Evolutionary conservation across 1,284 basidiomycete species (phyloP).

Genomic region (Prillingera fragicola): DNA sequence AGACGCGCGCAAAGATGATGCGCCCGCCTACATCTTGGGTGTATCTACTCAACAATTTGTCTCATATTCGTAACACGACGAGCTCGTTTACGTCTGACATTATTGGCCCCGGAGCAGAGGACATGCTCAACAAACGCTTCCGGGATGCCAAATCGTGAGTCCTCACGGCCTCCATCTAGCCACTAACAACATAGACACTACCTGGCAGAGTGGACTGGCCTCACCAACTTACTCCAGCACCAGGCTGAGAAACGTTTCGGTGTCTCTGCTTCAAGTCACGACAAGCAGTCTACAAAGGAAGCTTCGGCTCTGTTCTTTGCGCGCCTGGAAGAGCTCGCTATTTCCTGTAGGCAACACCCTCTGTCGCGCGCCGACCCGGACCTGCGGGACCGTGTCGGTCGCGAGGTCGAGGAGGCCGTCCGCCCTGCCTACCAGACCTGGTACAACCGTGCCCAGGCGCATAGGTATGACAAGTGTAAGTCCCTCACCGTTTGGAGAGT

Average conservation of each 20-base stretch:
- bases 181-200: slow-evolving; percentile 26
- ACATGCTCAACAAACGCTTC: slow-evolving; percentile 45
- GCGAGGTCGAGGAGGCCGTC: slow-evolving; percentile 39
- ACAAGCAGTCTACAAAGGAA: slow-evolving; percentile 45
- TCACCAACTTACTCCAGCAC: slow-evolving; percentile 30
- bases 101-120: slow-evolving; percentile 44
- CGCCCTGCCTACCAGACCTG: slow-evolving; percentile 28
- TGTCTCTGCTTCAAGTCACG: slow-evolving; percentile 26
- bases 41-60: slow-evolving; percentile 47
- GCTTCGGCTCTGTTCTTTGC: slow-evolving; percentile 43
- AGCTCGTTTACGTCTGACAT: slow-evolving; percentile 41
- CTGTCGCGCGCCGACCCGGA: slow-evolving; percentile 41
- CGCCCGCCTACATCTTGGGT: slow-evolving; percentile 33
- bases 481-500: background rate
- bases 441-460: slow-evolving; percentile 28
- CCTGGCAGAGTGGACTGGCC: slow-evolving; percentile 35
- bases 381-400: slow-evolving; percentile 39
- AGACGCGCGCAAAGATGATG: slow-evolving; percentile 32
- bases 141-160: slow-evolving; percentile 41
- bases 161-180: background rate
- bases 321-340: slow-evolving; percentile 38
- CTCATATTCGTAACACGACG: slow-evolving; percentile 45
- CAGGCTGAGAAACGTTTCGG: slow-evolving; percentile 29
- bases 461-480: slow-evolving; percentile 42
- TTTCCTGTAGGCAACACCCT: slow-evolving; percentile 28